Evolutionary conservation across 2,329 filamentous ascomycete genomes (phyloP).

Genomic region (Curvularia verruculosa): DNA sequence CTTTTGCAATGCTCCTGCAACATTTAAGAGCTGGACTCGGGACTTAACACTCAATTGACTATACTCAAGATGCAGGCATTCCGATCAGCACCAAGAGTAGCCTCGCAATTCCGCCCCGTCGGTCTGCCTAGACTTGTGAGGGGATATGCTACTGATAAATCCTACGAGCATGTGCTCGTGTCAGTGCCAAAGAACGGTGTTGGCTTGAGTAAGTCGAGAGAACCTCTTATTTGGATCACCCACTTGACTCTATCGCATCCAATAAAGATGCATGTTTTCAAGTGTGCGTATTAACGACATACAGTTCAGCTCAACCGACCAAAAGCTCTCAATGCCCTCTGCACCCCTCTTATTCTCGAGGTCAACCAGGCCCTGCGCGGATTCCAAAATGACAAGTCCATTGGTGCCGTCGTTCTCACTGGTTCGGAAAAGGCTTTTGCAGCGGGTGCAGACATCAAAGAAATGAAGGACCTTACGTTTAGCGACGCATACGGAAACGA

Average conservation of each 20-base stretch:
- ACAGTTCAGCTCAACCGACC: conserved; percentile 91
- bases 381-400: conserved; percentile 41
- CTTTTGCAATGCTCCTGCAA: neutral
- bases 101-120: conserved; percentile 63
- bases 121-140: conserved; percentile 64
- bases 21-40: conserved; percentile 1
- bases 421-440: conserved; percentile 81
- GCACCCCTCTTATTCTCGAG: conserved; percentile 86
- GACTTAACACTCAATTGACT: conserved; percentile 10
- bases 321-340: conserved; percentile 93
- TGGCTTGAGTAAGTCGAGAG: conserved; percentile 70
- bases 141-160: conserved; percentile 54
- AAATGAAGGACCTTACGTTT: conserved; percentile 95
- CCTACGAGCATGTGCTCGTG: conserved; percentile 82
- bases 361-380: conserved; percentile 58
- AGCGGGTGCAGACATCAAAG: conserved; percentile 96
- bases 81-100: conserved; percentile 65
- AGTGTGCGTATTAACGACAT: conserved; percentile 14
- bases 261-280: neutral
- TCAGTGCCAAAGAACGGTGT: conserved; percentile 88
- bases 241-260: no score
- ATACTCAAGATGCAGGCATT: conserved; percentile 54
- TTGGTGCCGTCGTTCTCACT: conserved; percentile 68
- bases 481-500: conserved; percentile 83
- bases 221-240: neutral